Conservation (phyloP, 352 stramenopile genomes). For the Phytophthora gonapodyides region DNA sequence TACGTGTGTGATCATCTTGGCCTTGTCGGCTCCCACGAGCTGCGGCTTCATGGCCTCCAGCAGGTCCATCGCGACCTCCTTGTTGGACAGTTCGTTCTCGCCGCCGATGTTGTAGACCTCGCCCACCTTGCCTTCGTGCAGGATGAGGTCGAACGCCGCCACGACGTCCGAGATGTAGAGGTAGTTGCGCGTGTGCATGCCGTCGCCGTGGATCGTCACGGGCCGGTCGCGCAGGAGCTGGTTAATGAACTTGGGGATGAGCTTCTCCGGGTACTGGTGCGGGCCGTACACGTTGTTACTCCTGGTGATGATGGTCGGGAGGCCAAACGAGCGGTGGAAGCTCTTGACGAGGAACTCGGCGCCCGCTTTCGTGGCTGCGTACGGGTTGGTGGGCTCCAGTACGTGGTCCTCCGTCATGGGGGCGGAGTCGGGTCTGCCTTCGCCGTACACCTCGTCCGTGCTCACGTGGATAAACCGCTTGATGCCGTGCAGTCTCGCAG, state of each 20-base stretch:
- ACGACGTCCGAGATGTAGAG: slow-evolving; percentile 98
- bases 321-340: slow-evolving; percentile 92
- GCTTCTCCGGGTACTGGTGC: slow-evolving; percentile 99
- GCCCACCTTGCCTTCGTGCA: slow-evolving; percentile 92
- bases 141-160: slow-evolving; percentile 95
- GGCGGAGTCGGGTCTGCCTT: slow-evolving; percentile 89
- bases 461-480: slow-evolving; percentile 97
- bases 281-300: slow-evolving; percentile 99
- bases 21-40: slow-evolving; percentile 39
- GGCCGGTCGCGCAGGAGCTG: slow-evolving; percentile 90
- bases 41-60: slow-evolving; percentile 68
- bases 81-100: slow-evolving; percentile 63
- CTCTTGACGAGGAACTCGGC: slow-evolving; percentile 98
- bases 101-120: slow-evolving; percentile 98
- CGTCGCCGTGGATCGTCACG: slow-evolving; percentile 96
- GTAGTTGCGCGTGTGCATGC: slow-evolving; percentile 96
- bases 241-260: slow-evolving; percentile 99
- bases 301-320: slow-evolving; percentile 97
- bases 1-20: slow-evolving; percentile 70
- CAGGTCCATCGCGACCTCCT: slow-evolving; percentile 90
- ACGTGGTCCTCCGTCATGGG: slow-evolving; percentile 97
- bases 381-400: slow-evolving; percentile 96
- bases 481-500: slow-evolving; percentile 91
- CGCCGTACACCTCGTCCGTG: slow-evolving; percentile 99
- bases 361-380: slow-evolving; percentile 98